Base-by-base conservation (phyloP, 257 asterid genomes). In the Apocynum venetum region DNA sequence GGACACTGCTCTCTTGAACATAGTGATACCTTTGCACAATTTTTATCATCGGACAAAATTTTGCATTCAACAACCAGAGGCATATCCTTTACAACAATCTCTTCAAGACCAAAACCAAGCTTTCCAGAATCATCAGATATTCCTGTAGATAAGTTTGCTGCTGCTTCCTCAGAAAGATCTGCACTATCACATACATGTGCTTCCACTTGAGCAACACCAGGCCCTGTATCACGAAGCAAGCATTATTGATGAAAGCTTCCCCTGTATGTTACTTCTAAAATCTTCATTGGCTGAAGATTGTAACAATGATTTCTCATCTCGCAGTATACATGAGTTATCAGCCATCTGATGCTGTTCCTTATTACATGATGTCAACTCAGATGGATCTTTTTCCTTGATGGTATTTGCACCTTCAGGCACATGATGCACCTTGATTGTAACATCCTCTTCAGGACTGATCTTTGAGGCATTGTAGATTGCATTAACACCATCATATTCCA, bases 401-500 rank as follows among this genome's bases (percentile, higher is more conserved):
- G 76, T 43, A 78, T 66, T 73, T 56, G 81, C 72, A 75, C 57
- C 14, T 56, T 60, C 66, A 76, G 59, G 47, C 17, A 71, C 52
- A 31, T 78, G 79, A 71, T 43, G 49, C 51, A 46, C 72, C 78
- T 65, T 81, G 59, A 59, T 76, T 46, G 77, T 11, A 35, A 53
- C 41, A 59, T 78, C 77, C 81, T 82, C 76, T 68, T 77, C 83
- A 46, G 49, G 46, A 60, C 19, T 53, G 59, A 60, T 53, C 59
- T 76, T 76, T 46, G 82, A 74, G 31, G 79, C 71, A 51, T 80
- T 80, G 49, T 43, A 52, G 38, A 76, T 46, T 35, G 66, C 60
- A 79, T 72, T 40, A 72, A 71, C 77, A 48, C 68, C 64, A 40
- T 77, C 75, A 61, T 78, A 82, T 77, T 57, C 76, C 25, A 61